These are phyloP conservation scores for Wickerhamiella hasegawae DNA, from an alignment of 805 yeast genomes.

Conservation along the genomic window DNA sequence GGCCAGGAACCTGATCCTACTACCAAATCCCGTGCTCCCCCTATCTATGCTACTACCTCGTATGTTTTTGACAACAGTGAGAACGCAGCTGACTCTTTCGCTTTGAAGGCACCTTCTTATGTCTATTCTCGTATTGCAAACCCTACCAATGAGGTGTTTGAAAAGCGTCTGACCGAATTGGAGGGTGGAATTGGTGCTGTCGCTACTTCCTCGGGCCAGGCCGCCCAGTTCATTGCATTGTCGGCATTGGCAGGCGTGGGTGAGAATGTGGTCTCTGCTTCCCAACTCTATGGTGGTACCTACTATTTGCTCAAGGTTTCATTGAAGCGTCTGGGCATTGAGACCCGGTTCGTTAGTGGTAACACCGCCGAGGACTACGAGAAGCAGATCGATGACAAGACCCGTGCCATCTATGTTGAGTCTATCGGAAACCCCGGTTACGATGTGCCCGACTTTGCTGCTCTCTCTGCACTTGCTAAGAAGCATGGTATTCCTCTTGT, in stretches of 20 bases:
- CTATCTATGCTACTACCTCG: conserved; percentile 84
- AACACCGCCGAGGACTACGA: conserved; percentile 60
- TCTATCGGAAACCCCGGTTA: conserved; percentile 87
- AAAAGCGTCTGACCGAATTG: conserved; percentile 78
- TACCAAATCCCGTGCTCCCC: conserved; percentile 72
- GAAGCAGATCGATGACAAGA: conserved; percentile 58
- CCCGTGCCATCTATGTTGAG: conserved; percentile 82
- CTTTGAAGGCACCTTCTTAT: conserved; percentile 67
- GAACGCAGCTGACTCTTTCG: conserved; percentile 85
- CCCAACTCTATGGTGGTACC: conserved; percentile 89
- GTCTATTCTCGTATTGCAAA: conserved; percentile 83
- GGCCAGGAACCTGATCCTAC: conserved; percentile 63
- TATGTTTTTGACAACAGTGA: conserved; percentile 75
- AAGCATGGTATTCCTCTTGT: conserved; percentile 77
- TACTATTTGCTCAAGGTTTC: conserved; percentile 89
- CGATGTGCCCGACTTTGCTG: conserved; percentile 82
- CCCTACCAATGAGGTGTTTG: conserved; percentile 87
- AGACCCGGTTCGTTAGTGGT: conserved; percentile 71
- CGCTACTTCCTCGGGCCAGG: conserved; percentile 90
- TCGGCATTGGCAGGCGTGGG: conserved; percentile 75
- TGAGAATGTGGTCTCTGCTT: conserved; percentile 76
- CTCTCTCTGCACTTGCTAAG: conserved; percentile 61
- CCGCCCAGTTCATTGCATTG: conserved; percentile 80
- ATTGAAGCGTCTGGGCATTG: conserved; percentile 77
- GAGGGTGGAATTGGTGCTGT: conserved; percentile 88